These are phyloP conservation scores for Pyrenophora tritici-repentis DNA, from an alignment of 2,329 filamentous ascomycete genomes.

Conservation along the genomic window DNA sequence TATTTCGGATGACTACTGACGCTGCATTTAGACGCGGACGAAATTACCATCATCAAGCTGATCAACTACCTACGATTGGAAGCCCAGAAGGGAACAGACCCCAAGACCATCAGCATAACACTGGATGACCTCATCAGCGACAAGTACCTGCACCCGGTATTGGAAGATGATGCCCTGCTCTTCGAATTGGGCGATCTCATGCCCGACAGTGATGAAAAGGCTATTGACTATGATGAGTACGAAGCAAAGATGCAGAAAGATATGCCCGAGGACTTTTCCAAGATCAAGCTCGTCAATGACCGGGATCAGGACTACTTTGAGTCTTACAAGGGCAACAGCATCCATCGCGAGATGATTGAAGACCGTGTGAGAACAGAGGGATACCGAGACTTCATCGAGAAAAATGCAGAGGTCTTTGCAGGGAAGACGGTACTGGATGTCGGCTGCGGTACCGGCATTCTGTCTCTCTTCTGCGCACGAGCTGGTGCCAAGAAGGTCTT, in stretches of 20 bases:
- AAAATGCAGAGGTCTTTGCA: slow-evolving; percentile 83
- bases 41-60: slow-evolving; percentile 41
- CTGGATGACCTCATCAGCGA: slow-evolving; percentile 72
- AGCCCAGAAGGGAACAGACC: slow-evolving; percentile 44
- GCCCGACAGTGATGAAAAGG: slow-evolving; percentile 34
- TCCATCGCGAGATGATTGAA: slow-evolving; percentile 96
- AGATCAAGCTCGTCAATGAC: slow-evolving; percentile 45
- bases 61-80: slow-evolving; percentile 57
- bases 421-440: slow-evolving; percentile 90
- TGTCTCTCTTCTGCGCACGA: slow-evolving; percentile 93
- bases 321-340: slow-evolving; percentile 69
- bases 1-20: slow-evolving; percentile 25
- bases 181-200: slow-evolving; percentile 82
- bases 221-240: slow-evolving; percentile 41
- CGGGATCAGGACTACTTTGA: slow-evolving; percentile 67
- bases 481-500: slow-evolving; percentile 86
- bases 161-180: slow-evolving; percentile 88
- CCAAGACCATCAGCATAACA: slow-evolving; percentile 60
- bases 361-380: slow-evolving; percentile 85
- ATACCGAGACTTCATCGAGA: slow-evolving; percentile 94
- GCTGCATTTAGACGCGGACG: slow-evolving; percentile 32
- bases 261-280: slow-evolving; percentile 37
- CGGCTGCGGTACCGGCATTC: slow-evolving; percentile 79
- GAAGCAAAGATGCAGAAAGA: slow-evolving; percentile 51
- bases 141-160: slow-evolving; percentile 77